Evolutionary conservation across 176 grass and related monocot species (phyloP), one percentile per base, ranked within the genome.

Genomic region (Thinopyrum elongatum): DNA sequence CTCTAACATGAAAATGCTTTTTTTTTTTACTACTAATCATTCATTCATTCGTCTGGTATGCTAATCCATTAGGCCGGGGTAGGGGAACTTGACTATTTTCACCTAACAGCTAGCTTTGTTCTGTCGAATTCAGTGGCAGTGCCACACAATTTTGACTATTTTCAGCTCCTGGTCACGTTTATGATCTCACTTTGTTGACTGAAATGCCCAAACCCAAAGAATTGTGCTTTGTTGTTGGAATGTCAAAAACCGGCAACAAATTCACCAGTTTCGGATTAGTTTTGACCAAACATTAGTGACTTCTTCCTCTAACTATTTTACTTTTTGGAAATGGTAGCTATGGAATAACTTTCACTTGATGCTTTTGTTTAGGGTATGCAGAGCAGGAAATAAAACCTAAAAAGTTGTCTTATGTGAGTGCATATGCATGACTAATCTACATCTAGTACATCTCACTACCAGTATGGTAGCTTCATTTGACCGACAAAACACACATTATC

Each of bases 221-320:
- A 28, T 5, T 34, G 78, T 28, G 19, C 53, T 73, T 73, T 65
- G 63, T 28, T 47, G 3, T 79, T 74, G 39, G 19, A 62, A 21
- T 76, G 64, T 85, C 34, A 68, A 89, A 83, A 74, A 85, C 60
- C 19, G 29, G 27, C 39, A 30, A 72, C 81, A 63, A 49, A 83
- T 36, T 36, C 59, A 34, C 75, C 14, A 6, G 47, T 78, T 71
- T 78, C 7, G 35, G 74, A 51, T 8, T 25, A 64, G 16, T 42
- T 90, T 85, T 76, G 70, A 76, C 65, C 69, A 8, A 26, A 1
- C 29, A 80, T 80, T 73, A 38, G 25, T 35, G 65, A 85, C n/a
- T 44, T 89, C 30, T 62, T 69, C 83, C 83, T 36, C 21, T 26
- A 74, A 0, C 25, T 28, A 47, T 19, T 33, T 68, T 21, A 23